These are phyloP conservation scores for Sorghum bicolor DNA, from an alignment of 176 grass and related monocot species.

Conservation along the genomic window Sorghum_bicolor_NCBIv3 NC_012879.2:57236001-57236500, in stretches of 20 bases:
- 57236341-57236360: background rate
- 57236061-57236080: background rate
- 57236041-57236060: background rate
- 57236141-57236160: background rate
- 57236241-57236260: background rate
- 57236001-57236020: background rate
- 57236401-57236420: conserved; percentile 48
- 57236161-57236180: background rate
- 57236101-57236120: background rate
- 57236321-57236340: background rate
- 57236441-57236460: conserved; percentile 77
- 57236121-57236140: background rate
- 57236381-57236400: conserved; percentile 33
- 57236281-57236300: conserved; percentile 3
- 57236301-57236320: conserved; percentile 16
- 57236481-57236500: conserved; percentile 92
- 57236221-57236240: background rate
- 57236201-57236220: background rate
- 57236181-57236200: background rate
- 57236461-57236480: conserved; percentile 91
- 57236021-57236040: conserved; percentile 9
- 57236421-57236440: conserved; percentile 66
- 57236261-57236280: background rate
- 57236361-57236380: conserved; percentile 25
- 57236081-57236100: background rate